Evolutionary conservation across 306 rosid genomes (phyloP), one percentile per base, ranked within the genome.

Genomic region (Cucurbita ficifolia): DNA sequence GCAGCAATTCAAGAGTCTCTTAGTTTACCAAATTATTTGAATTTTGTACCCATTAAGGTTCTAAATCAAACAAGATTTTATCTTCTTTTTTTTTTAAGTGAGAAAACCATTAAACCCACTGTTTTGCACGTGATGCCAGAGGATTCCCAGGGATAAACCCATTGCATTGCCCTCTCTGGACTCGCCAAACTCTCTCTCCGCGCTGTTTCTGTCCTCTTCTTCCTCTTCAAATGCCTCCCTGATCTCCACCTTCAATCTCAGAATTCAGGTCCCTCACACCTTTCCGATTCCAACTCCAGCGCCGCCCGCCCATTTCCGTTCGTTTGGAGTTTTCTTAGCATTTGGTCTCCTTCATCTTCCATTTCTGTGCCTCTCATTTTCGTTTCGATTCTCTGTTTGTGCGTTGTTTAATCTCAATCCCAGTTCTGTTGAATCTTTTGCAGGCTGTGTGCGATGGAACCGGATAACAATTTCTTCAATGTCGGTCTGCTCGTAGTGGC

Each of bases 401-500:
- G 5, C 2, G 36, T 18, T 18, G 4, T 19, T 42, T 1, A 40
- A n/a, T 40, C 70, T 10, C 17, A 5, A 18, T 10, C 70, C 70
- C 50, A 18, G 8, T 40, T 10, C 50, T 63, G 35, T n/a, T n/a
- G 21, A 11, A 38, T 62, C 22, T 17, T 46, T 61, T 35, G 35
- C 29, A 42, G 57, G 52, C 54, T 43, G 24, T 18, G 38, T 36
- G 17, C 72, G 7, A 83, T 81, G 82, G 85, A 83, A 21, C 33
- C 70, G 49, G 89, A 85, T 8, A 73, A 19, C 81, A 80, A 85
- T 70, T 22, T 85, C 35, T 58, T 86, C 38, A 91, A 76, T 68
- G 82, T 87, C 62, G 82, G 81, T 11, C 49, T 91, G 46, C 89
- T 91, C 40, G 65, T 94, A 8, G 64, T 85, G 68, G 90, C 86